Base-by-base conservation (phyloP, 2,329 filamentous ascomycete species). In the Epichloe sylvatica region DNA sequence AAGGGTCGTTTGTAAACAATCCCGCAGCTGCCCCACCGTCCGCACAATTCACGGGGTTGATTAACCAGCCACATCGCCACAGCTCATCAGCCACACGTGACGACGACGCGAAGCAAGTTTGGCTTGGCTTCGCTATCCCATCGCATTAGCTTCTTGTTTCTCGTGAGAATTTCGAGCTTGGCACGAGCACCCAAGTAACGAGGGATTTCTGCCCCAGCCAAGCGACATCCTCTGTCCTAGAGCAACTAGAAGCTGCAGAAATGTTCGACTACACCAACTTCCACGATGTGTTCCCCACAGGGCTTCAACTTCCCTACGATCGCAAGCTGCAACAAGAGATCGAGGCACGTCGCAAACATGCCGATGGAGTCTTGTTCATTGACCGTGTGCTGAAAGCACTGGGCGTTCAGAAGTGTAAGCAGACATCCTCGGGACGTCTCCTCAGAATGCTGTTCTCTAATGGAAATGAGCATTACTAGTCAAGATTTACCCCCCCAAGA, bases 291-390 rank as follows among this genome's bases (percentile, higher is more conserved):
- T 92, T 91, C 56, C 72, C 72, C 21, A 70, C 76, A 39, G 74
- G 79, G 49, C 68, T 73, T 5, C 73, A 76, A 5, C 78, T 78
- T 51, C 73, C 76, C 2, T 86, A 86, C 64, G 76, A 80, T 59
- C 73, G 78, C 51, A 74, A 75, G 52, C 64, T 75, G 34, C 68
- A 80, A 49, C 74, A 81, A 45, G 75, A 80, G 45, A 86, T 89
- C 49, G 74, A 83, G 52, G 68, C 73, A 33, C 78, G 78, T 60
- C 81, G 86, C 56, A 84, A 81, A 59, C 75, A 68, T 45, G 72
- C 89, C 19, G 79, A 82, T 53, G 83, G 84, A 56, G 71, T 76
- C 51, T 76, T 91, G 51, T 94, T 92, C 66, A 83, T 91, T 60
- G 87, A 94, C 64, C 80, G 84, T 49, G 78, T 94, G 39, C 70